These are phyloP conservation scores for Glycyrrhiza uralensis DNA, from an alignment of 306 rosid species.

Conservation along the genomic window DNA sequence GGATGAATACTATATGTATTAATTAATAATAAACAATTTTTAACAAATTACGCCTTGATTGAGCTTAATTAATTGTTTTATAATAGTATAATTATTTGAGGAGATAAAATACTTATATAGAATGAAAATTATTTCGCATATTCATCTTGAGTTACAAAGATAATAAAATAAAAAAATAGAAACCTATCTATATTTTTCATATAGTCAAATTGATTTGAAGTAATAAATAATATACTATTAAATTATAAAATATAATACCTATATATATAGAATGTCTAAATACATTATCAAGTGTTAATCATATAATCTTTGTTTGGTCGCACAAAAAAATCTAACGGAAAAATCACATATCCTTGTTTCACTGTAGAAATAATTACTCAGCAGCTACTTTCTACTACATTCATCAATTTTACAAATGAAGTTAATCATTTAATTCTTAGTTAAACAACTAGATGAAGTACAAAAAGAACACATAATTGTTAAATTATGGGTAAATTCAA, in stretches of 20 bases:
- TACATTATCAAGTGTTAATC: background rate
- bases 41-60: background rate
- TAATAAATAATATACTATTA: background rate
- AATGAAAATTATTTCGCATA: background rate
- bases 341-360: background rate
- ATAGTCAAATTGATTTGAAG: background rate
- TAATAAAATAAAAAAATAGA: no score
- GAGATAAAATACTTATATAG: background rate
- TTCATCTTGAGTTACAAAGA: background rate
- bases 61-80: background rate
- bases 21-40: background rate
- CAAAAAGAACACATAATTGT: constrained; percentile 43
- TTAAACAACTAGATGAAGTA: constrained; percentile 36
- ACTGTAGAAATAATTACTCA: background rate
- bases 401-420: constrained; percentile 23
- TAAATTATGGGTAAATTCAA: constrained; percentile 29
- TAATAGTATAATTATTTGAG: background rate
- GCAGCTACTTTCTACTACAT: constrained; percentile 1
- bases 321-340: background rate
- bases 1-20: no score
- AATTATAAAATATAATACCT: background rate
- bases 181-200: background rate
- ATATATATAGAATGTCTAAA: no score
- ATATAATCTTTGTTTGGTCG: background rate
- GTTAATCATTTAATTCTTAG: constrained; percentile 30